Base-by-base conservation (phyloP, 768 basidiomycete species). In the Hebeloma cylindrosporum region DNA sequence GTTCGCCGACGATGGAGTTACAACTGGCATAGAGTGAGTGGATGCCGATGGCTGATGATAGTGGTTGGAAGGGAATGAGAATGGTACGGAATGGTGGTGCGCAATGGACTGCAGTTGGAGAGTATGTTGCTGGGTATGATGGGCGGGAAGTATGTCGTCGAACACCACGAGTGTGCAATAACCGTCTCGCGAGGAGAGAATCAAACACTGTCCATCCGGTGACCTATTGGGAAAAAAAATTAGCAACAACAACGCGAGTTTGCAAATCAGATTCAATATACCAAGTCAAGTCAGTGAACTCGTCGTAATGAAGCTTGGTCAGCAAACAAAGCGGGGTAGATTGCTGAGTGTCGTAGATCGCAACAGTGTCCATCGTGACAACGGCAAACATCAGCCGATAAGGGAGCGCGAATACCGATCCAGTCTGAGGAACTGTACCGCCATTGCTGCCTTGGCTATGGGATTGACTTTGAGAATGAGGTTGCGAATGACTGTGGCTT, bases 211-310 rank as follows among this genome's bases (percentile, higher is more conserved):
- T 3, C 96, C 96, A 57, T 98, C 96, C 1, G 93, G 83, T 1
- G 95, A 95, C 95, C 95, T 98, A 57, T 18, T 23, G 20, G 23
- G 7, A 29, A 23, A 45, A 21, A 13, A 17, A 33, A 41, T 44
- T 17, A 51, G 40, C 21, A 5, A 43, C 8, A 11, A 7, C 18
- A 0, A 16, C 37, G 7, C 27, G 39, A 29, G n/a, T 32, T 13
- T 26, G 6, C 40, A 26, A n/a, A 46, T 36, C 25, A 41, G 8
- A 18, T 6, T 27, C 40, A 17, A 55, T 89, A 30, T 57, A 97
- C 96, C 96, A 99, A 30, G 86, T 82, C 67, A 96, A 74, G 68
- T 99, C 96, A 5, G 96, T 98, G 61, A 98, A 98, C 58, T 95
- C 92, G 50, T 95, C 93, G 62, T 96, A 98, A 67, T 99, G 96